phyloP scores from a whole-genome alignment of 768 basidiomycete genomes.

The Obba rivulosa region DNA sequence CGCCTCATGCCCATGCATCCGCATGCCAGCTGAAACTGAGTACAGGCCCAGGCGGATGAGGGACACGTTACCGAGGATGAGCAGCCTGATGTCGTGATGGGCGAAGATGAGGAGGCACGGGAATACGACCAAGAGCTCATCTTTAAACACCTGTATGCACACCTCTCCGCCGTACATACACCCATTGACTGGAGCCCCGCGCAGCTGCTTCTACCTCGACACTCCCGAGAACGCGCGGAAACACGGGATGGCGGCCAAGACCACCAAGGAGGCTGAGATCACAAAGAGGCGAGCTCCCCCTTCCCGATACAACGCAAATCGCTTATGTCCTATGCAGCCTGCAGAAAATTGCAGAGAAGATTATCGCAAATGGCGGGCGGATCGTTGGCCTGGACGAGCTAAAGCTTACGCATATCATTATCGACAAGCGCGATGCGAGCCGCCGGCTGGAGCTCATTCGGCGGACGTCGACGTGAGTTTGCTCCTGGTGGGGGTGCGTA shows the following conservation, averaged over 20 bases:
- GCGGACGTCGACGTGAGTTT: conserved; percentile 62
- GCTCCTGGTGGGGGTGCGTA: neutral
- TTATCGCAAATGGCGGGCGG: conserved; percentile 68
- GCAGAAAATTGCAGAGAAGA: conserved; percentile 39
- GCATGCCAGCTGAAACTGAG: neutral
- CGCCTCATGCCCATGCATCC: neutral
- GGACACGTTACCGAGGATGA: conserved; percentile 2
- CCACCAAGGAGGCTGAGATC: conserved; percentile 49
- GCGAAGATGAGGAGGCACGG: conserved; percentile 60
- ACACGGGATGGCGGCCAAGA: conserved; percentile 55
- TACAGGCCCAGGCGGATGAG: neutral
- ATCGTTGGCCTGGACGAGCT: conserved; percentile 65
- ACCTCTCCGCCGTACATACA: too few relatives aligned
- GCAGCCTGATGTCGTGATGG: conserved; percentile 46
- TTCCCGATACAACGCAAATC: neutral
- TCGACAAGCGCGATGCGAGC: conserved; percentile 78
- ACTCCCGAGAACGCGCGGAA: conserved; percentile 64
- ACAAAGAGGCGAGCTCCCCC: conserved; percentile 40
- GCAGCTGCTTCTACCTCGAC: conserved; percentile 87
- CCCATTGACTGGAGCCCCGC: too few relatives aligned
- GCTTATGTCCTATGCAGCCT: conserved; percentile 41
- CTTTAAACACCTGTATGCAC: conserved; percentile 80
- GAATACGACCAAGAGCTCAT: conserved; percentile 77
- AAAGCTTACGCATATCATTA: conserved; percentile 80
- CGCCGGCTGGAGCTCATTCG: conserved; percentile 67